Conservation (phyloP, 208 protist genomes). For the Trypanosoma lewisi region DNA sequence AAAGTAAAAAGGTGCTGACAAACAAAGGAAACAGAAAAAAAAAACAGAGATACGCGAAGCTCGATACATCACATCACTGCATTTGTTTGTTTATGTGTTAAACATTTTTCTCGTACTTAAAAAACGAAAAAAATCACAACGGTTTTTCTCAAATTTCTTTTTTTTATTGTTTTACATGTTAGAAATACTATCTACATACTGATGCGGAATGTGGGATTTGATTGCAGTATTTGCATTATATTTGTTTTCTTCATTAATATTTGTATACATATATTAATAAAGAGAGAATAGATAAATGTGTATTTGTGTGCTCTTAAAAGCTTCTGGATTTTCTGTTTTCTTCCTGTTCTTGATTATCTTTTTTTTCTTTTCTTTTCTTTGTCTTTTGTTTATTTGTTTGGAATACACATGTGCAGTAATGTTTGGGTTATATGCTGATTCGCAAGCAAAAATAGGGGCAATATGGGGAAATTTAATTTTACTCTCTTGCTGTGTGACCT, state of each 20-base stretch:
- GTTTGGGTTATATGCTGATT: neutral
- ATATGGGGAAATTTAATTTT: slow-evolving; percentile 70
- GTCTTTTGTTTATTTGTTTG: slow-evolving; percentile 13
- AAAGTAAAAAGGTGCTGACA: too few relatives aligned
- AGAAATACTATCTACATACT: too few relatives aligned
- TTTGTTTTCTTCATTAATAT: neutral
- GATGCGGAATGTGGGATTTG: too few relatives aligned
- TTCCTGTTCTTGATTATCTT: neutral
- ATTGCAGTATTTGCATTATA: too few relatives aligned
- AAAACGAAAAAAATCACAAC: too few relatives aligned
- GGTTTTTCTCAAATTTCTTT: slow-evolving; percentile 1
- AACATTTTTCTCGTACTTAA: too few relatives aligned
- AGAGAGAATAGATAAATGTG: neutral
- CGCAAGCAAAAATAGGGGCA: slow-evolving; percentile 7
- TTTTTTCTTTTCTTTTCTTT: slow-evolving; percentile 11
- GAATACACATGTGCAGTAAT: neutral
- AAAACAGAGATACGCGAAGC: neutral
- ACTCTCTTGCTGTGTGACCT: slow-evolving; percentile 45
- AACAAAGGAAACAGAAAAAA: neutral
- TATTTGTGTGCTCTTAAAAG: too few relatives aligned
- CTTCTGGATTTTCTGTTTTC: neutral
- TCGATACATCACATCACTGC: too few relatives aligned
- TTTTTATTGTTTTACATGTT: too few relatives aligned
- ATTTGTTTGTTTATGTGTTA: too few relatives aligned
- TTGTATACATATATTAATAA: neutral